Base-by-base conservation (phyloP, 352 stramenopile genomes). In the Phytophthora citrophthora region DNA sequence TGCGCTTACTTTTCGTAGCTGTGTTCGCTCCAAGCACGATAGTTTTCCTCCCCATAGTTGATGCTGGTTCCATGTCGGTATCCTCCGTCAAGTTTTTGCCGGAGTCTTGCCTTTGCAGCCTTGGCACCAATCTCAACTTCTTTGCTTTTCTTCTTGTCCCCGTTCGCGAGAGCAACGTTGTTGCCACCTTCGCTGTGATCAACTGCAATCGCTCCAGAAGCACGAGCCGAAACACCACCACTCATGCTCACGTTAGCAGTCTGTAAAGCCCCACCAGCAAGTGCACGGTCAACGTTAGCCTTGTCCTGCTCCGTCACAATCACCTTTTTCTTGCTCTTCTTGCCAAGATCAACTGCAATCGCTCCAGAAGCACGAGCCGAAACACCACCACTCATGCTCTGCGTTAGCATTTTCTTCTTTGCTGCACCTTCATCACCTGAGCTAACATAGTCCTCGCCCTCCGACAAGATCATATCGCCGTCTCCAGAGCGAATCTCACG, bases 401-500 rank as follows among this genome's bases (percentile, higher is more conserved):
- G n/a, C n/a, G n/a, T n/a, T n/a, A n/a, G n/a, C n/a, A 16, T 58
- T 43, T 72, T 72, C 53, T 70, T 67, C 13, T 49, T 24, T 29
- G 38, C 46, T 24, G 34, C 49, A 11, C 48, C 31, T 41, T 89
- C 71, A 32, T 88, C 83, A 18, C 63, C 67, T 5, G 77, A 84
- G 69, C 64, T 85, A 9, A 77, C 26, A 39, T 77, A 71, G 45
- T 92, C 66, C 18, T 79, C 72, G 10, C 68, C 72, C 7, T 94
- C 83, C 12, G 83, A 93, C 6, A 90, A 48, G 26, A 93, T 50
- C 0, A 63, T 74, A 27, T 86, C 77, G 9, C 96, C 84, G 58
- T 87, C 74, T 16, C 97, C 81, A 45, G 96, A 89, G 27, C 92
- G 90, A 16, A 99, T 89, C 81, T 99, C 97, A 20, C 82, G 74